These are phyloP conservation scores for Thielaviopsis ethacetica DNA, from an alignment of 2,329 filamentous ascomycete species.

Conservation along the genomic window DNA sequence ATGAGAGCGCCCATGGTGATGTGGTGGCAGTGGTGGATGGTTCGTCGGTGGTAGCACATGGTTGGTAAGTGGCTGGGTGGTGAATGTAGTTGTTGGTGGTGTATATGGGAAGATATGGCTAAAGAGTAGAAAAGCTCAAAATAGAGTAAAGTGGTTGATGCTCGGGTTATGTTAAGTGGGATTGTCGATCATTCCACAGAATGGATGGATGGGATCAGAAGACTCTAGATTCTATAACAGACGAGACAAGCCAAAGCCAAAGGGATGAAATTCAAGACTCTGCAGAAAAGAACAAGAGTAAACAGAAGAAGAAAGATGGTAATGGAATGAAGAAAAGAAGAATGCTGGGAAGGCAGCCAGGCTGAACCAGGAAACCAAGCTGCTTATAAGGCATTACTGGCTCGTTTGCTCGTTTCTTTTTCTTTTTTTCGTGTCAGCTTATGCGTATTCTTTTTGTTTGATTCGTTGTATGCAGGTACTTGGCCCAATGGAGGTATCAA, in stretches of 20 bases:
- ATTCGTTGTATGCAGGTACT: neutral
- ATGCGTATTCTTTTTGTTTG: neutral
- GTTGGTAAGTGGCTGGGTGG: neutral
- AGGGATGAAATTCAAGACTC: neutral
- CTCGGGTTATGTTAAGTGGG: neutral
- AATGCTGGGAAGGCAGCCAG: neutral
- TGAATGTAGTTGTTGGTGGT: neutral
- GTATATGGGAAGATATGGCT: neutral
- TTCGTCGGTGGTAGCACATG: slow-evolving; percentile 15
- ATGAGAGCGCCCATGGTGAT: slow-evolving; percentile 7
- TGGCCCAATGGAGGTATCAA: neutral
- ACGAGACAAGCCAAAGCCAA: neutral
- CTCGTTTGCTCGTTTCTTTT: neutral
- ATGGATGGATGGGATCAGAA: neutral
- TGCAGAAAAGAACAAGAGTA: neutral
- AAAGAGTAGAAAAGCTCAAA: neutral
- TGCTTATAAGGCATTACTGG: neutral
- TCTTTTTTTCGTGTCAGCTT: neutral
- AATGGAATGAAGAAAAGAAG: neutral
- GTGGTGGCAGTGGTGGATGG: slow-evolving; percentile 14
- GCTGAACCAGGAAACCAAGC: neutral
- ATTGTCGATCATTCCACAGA: neutral
- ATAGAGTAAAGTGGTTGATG: neutral
- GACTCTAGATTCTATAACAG: neutral
- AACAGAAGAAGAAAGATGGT: neutral